Evolutionary conservation across 148 eudicot species (phyloP), one percentile per base, ranked within the genome.

Genomic region (Rhododendron vialii): DNA sequence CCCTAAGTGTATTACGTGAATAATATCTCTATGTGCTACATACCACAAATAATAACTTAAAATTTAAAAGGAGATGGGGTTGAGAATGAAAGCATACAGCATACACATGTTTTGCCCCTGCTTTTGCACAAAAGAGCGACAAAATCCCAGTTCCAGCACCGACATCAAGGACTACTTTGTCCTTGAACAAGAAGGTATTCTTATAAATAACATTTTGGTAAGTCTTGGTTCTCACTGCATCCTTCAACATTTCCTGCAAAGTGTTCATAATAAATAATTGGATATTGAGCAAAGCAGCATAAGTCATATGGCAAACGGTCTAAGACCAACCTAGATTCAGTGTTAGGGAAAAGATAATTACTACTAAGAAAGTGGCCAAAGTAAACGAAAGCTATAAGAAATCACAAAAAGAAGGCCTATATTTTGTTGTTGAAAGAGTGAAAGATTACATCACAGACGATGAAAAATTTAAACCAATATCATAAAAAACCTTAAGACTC

Each of bases 61-160:
- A 51, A 24, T 47, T 45, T 22, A 65, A 35, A 48, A 15, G 57
- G 35, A 30, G 36, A 83, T 18, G 4, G 3, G 30, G n/a, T 76
- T 38, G 75, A 50, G 83, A 84, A 45, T 65, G 35, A 30, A 75
- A 77, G 79, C 92, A 86, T 91, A 98, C 98, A 89, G 99, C 99
- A 87, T 94, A 98, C 61, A 98, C 99, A 90, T 98, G 99, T 65
- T 95, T 98, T 41, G 99, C 99, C 81, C 99, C 99, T 30, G 94
- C 97, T 93, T 98, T 98, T 85, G 99, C 99, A 90, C 98, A 95
- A 87, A 98, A 98, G 50, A 98, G 98, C 55, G 99, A 98, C 71
- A 98, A 87, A 57, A 98, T 98, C 87, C 99, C 99, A 75, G 99
- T 98, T 61, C 99, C 99, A 84, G 99, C 99, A 85, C 99, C 99